These are phyloP conservation scores for Dothideomycetidae sp. DNA, from an alignment of 2,329 filamentous ascomycete species.

Conservation along the genomic window DNA sequence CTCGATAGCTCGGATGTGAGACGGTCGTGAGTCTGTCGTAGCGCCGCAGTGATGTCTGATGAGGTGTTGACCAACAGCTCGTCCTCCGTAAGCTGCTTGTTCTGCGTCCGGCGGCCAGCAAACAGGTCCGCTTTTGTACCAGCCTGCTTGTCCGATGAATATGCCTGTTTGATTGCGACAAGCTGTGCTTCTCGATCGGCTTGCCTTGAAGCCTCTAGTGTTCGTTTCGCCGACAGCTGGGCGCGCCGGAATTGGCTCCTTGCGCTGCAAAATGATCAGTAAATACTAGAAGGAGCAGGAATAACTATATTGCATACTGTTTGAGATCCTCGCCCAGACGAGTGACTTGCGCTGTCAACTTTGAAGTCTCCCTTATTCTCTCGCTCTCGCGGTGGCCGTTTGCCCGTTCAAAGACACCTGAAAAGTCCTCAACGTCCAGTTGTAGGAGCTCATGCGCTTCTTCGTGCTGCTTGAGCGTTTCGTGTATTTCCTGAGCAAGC, in stretches of 20 bases:
- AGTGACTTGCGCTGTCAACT: slow-evolving; percentile 51
- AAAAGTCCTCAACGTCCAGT: slow-evolving; percentile 63
- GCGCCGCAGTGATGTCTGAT: slow-evolving; percentile 67
- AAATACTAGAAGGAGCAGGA: not conserved
- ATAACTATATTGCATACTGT: slow-evolving; percentile 37
- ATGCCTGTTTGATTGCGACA: slow-evolving; percentile 42
- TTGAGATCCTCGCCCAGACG: slow-evolving; percentile 57
- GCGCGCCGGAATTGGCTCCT: slow-evolving; percentile 65
- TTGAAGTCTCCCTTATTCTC: slow-evolving; percentile 47
- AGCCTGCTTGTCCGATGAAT: slow-evolving; percentile 13
- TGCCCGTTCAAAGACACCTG: slow-evolving; percentile 28
- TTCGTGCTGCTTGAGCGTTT: slow-evolving; percentile 60
- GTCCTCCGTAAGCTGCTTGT: slow-evolving; percentile 48
- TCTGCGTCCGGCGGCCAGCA: slow-evolving; percentile 21
- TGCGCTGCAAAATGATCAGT: slow-evolving; percentile 27
- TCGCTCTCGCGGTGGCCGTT: slow-evolving; percentile 34
- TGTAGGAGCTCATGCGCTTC: slow-evolving; percentile 69
- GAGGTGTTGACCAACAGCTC: slow-evolving; percentile 62
- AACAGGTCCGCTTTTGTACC: slow-evolving; percentile 24
- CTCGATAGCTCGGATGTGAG: slow-evolving; percentile 74
- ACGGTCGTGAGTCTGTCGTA: slow-evolving; percentile 73
- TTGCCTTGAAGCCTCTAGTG: slow-evolving; percentile 56
- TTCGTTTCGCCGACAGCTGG: slow-evolving; percentile 63
- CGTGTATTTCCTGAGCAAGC: slow-evolving; percentile 66
- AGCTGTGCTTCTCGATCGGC: slow-evolving; percentile 67